Conservation (phyloP, 371 early-diverging fungal species). For the Zychaea mexicana region DNA sequence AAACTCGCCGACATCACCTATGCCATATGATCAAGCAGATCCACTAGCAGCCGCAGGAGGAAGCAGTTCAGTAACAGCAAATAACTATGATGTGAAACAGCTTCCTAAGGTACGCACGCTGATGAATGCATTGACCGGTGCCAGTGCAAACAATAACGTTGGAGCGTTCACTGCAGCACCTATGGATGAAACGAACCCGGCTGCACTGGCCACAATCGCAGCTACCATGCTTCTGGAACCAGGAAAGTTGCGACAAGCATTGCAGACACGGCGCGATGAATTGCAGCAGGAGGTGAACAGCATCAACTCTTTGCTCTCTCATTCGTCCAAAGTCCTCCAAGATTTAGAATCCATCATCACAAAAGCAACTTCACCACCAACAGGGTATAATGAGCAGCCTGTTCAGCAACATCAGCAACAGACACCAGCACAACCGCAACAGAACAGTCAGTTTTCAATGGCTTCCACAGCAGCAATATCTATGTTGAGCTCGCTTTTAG, state of each 20-base stretch:
- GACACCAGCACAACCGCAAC: constrained; percentile 2
- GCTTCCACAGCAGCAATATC: neutral
- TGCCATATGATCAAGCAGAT: constrained; percentile 1
- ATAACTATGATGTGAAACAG: constrained; percentile 1
- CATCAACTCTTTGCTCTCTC: constrained; percentile 30
- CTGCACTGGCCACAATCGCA: constrained; percentile 11
- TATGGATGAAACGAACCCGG: neutral
- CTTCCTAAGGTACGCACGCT: neutral
- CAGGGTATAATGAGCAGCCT: constrained; percentile 4
- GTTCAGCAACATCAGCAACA: neutral
- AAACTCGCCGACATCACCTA: neutral
- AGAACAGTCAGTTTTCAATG: neutral
- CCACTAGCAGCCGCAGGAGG: neutral
- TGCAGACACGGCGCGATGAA: constrained; percentile 30
- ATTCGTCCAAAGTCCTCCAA: constrained; percentile 36
- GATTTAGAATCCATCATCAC: constrained; percentile 33
- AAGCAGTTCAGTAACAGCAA: neutral
- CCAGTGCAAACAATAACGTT: constrained; percentile 1
- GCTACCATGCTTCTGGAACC: constrained; percentile 29
- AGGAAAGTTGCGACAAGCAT: constrained; percentile 18
- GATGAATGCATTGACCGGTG: constrained; percentile 3
- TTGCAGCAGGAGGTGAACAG: constrained; percentile 37
- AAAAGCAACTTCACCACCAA: neutral
- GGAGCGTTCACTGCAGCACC: too few relatives aligned
- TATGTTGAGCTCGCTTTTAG: constrained; percentile 5